Percentiles rank a stretch among this genome's conserved stretches.
These are phyloP conservation scores for Kluyveromyces aestuarii DNA, from an alignment of 805 yeast genomes.

Conservation along the genomic window DNA sequence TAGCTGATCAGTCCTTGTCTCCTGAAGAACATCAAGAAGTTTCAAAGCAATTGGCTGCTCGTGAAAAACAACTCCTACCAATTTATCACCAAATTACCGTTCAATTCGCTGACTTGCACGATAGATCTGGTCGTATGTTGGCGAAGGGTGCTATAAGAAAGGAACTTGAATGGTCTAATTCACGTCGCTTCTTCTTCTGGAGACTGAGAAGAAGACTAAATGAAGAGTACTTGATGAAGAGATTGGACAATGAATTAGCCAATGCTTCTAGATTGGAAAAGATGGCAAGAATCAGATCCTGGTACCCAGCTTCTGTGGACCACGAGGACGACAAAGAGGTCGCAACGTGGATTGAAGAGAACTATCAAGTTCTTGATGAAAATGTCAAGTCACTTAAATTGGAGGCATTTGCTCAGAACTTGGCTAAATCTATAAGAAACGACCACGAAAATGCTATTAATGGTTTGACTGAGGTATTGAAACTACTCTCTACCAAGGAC, in stretches of 20 bases:
- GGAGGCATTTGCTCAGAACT: slow-evolving; percentile 56
- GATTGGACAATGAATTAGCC: slow-evolving; percentile 56
- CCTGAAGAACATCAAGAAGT: slow-evolving; percentile 60
- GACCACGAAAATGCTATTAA: slow-evolving; percentile 45
- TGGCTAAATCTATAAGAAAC: slow-evolving; percentile 49
- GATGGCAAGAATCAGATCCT: slow-evolving; percentile 77
- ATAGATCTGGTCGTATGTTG: slow-evolving; percentile 94
- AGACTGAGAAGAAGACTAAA: slow-evolving; percentile 90
- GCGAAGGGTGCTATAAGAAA: slow-evolving; percentile 87
- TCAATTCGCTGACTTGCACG: slow-evolving; percentile 97
- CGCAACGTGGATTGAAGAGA: slow-evolving; percentile 77
- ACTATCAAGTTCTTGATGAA: slow-evolving; percentile 53
- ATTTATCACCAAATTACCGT: slow-evolving; percentile 86
- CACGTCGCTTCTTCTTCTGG: slow-evolving; percentile 98
- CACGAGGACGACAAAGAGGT: slow-evolving; percentile 67
- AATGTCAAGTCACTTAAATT: slow-evolving; percentile 54
- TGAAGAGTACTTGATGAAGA: slow-evolving; percentile 78
- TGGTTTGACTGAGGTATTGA: slow-evolving; percentile 47
- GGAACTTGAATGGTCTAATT: slow-evolving; percentile 74
- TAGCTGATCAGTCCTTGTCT: slow-evolving; percentile 43
- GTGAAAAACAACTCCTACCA: slow-evolving; percentile 77
- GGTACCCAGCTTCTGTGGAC: slow-evolving; percentile 69
- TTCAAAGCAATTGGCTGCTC: slow-evolving; percentile 56
- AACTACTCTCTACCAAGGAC: slow-evolving; percentile 45
- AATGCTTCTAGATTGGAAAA: slow-evolving; percentile 65